These are phyloP conservation scores for Penicillium sp. DNA, from an alignment of 2,329 filamentous ascomycete species.

Conservation along the genomic window DNA sequence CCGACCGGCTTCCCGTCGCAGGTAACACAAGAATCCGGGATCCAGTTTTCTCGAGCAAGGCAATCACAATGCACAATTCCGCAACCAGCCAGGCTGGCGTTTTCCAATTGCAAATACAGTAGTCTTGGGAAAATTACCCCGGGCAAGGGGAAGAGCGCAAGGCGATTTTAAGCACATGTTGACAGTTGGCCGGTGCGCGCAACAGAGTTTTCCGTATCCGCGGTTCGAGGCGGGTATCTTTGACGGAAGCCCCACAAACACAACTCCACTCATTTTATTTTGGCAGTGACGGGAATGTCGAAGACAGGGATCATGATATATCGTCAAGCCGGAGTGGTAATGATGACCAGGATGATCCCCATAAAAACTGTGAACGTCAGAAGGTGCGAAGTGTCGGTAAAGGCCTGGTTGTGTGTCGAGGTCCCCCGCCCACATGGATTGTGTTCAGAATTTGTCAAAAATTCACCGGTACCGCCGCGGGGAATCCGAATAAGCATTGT, in stretches of 20 bases:
- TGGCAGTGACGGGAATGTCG: not conserved
- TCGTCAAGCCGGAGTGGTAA: not conserved
- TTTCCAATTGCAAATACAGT: not conserved
- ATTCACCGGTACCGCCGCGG: constrained; percentile 9
- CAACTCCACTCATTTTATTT: constrained; percentile 10
- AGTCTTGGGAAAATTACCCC: not conserved
- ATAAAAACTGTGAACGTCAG: not conserved
- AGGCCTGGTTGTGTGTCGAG: not conserved
- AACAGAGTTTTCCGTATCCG: constrained; percentile 3
- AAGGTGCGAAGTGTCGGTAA: not conserved
- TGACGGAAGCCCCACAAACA: constrained; percentile 16
- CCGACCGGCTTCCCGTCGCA: constrained; percentile 5
- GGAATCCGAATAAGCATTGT: constrained; percentile 8
- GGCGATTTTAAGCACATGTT: too few relatives aligned
- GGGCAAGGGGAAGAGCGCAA: too few relatives aligned
- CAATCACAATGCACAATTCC: not conserved
- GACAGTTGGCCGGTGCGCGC: not conserved
- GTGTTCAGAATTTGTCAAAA: not conserved
- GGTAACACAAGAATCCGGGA: constrained; percentile 8
- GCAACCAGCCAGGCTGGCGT: not conserved
- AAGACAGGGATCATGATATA: constrained; percentile 3
- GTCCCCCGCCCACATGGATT: not conserved
- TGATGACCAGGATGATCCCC: not conserved
- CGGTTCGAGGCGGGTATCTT: constrained; percentile 11
- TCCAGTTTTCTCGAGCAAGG: not conserved